Conservation (phyloP, 768 basidiomycete species). For the Tricholoma saponaceum region DNA sequence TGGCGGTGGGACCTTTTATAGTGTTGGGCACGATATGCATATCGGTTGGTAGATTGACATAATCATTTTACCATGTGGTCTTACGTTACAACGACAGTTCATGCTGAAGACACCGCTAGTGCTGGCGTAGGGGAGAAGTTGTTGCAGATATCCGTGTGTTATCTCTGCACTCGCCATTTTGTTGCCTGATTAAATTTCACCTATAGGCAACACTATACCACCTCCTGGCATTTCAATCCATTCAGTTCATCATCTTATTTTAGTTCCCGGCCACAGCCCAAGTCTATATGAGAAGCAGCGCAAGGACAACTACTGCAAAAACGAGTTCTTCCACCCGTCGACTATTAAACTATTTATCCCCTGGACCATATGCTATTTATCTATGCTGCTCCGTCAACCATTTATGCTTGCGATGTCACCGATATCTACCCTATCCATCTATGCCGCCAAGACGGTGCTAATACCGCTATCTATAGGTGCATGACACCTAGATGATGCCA, state of each 20-base stretch:
- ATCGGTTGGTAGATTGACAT: neutral
- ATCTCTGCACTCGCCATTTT: neutral
- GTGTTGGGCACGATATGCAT: neutral
- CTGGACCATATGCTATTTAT: too few relatives aligned
- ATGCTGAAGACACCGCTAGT: neutral
- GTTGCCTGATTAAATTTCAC: neutral
- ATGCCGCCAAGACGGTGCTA: too few relatives aligned
- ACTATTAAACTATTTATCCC: too few relatives aligned
- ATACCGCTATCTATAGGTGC: too few relatives aligned
- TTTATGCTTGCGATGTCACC: too few relatives aligned
- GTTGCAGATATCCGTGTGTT: neutral
- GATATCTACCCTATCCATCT: too few relatives aligned
- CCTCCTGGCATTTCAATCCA: neutral
- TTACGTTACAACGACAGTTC: neutral
- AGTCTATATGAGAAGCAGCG: too few relatives aligned
- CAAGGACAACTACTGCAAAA: too few relatives aligned
- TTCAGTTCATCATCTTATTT: neutral
- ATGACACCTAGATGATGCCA: too few relatives aligned
- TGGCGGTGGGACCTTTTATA: neutral
- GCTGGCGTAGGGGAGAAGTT: neutral
- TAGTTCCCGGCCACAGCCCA: neutral
- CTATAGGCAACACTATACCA: neutral
- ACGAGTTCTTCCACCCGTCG: too few relatives aligned
- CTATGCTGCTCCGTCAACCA: too few relatives aligned
- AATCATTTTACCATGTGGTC: neutral